A percentile compares a stretch with the other conserved stretches of the same genome.
phyloP scores from a whole-genome alignment of 495 filamentous ascomycete genomes.

The Podospora didyma region DNA sequence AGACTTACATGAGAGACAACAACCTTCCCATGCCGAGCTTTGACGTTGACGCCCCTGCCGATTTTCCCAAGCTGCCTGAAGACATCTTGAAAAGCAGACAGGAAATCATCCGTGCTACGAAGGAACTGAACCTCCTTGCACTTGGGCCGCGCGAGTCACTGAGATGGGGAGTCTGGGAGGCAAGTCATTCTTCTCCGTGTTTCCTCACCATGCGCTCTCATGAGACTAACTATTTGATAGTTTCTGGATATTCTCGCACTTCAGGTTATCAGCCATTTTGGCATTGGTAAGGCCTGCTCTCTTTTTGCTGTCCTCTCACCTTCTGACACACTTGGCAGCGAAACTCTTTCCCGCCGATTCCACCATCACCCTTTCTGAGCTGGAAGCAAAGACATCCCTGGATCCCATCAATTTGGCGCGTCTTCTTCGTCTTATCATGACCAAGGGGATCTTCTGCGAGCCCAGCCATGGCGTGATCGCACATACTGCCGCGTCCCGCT shows the following conservation, averaged over 20 bases:
- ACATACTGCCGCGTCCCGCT: slow-evolving; percentile 47
- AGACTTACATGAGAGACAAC: slow-evolving; percentile 35
- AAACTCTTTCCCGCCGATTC: slow-evolving; percentile 35
- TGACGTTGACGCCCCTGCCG: slow-evolving; percentile 31
- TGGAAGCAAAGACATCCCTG: slow-evolving; percentile 37
- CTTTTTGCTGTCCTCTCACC: not conserved
- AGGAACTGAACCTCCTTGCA: slow-evolving; percentile 37
- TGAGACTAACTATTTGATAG: slow-evolving; percentile 9
- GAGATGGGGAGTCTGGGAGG: slow-evolving; percentile 40
- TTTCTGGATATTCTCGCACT: slow-evolving; percentile 38
- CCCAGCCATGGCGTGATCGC: slow-evolving; percentile 44
- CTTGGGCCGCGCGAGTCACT: slow-evolving; percentile 38
- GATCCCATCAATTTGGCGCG: slow-evolving; percentile 45
- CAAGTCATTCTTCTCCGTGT: slow-evolving; percentile 7
- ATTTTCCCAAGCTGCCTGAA: slow-evolving; percentile 37
- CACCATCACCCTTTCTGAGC: slow-evolving; percentile 39
- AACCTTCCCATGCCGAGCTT: slow-evolving; percentile 34
- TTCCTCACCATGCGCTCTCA: not conserved
- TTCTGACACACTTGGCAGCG: slow-evolving; percentile 16
- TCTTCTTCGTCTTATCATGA: slow-evolving; percentile 53
- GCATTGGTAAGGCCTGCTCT: slow-evolving; percentile 25
- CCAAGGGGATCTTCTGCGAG: slow-evolving; percentile 54
- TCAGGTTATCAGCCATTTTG: slow-evolving; percentile 36
- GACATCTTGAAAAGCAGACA: slow-evolving; percentile 31
- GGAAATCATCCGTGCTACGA: slow-evolving; percentile 36